Evolutionary conservation across 257 asterid species (phyloP), one percentile per base, ranked within the genome.

Genomic region (Forsythia viridissima): DNA sequence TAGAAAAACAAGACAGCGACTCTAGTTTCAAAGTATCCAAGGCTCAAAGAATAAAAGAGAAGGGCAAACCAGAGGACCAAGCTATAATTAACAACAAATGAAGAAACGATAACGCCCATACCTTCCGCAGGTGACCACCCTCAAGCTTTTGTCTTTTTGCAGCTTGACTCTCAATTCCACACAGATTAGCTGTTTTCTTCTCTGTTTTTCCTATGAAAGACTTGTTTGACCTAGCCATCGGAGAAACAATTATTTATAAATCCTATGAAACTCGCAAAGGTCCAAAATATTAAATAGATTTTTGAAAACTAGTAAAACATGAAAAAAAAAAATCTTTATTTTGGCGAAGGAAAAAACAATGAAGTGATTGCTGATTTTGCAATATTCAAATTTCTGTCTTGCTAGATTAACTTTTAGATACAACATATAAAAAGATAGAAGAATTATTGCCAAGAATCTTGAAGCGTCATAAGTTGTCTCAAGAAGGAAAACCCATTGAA

Each of bases 111-210:
- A 74, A 71, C 15, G 6, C 61, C 2, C 41, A 52, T 70, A 95
- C 99, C 98, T 95, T 95, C 79, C 83, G 81, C 75, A 85, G 84
- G 81, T 87, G 96, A 86, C 99, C 99, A 73, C 94, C 92, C 67
- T 92, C 99, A 77, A 95, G 97, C 87, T 95, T 95, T 83, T 93
- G 98, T 77, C 99, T 92, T 90, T 95, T 95, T 71, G 97, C 86
- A 85, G 97, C 96, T 85, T 93, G 99, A 87, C 86, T 89, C 84
- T 95, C 99, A 51, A 84, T 39, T 51, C 74, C 85, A 85, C 81
- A 68, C 34, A 77, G 73, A 75, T 71, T 87, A 77, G 81, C 66
- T 55, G 88, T 59, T 81, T 74, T 92, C 79, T 88, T 88, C 41
- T 88, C 85, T 11, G 78, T 75, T 84, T 87, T 90, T 68, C 87